Base-by-base conservation (phyloP, 1,284 basidiomycete species). In the Apiotrichum veenhuisii region DNA sequence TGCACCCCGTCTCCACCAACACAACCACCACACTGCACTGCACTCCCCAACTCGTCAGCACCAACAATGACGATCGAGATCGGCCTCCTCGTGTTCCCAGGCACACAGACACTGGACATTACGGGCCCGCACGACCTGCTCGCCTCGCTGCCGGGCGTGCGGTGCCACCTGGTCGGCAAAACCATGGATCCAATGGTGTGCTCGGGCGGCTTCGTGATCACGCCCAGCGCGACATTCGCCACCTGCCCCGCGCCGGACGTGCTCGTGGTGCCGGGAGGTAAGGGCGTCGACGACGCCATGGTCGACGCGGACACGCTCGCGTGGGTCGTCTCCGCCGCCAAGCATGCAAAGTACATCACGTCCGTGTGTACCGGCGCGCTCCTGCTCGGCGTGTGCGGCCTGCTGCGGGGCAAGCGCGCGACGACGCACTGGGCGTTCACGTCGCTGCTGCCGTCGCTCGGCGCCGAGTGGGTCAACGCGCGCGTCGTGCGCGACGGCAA, bases 311-410 rank as follows among this genome's bases (percentile, higher is more conserved):
- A 45, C 5, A 12, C n/a, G 2, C n/a, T 54, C n/a, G 30, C 11
- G 8, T 44, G 22, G 23, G 25, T 55, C 3, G 17, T 27, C 26
- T 2, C 3, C 9, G 3, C 9, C 1, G 57, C 53, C 1, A 10
- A 10, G 9, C 7, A 2, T 15, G 50, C 50, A 2, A 17, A n/a
- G 18, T 55, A 44, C 45, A 14, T 59, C 27, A 49, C 45, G 15
- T 54, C 57, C 0, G 57, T 59, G 22, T 59, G 57, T 26, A 55
- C 57, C 15, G 57, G 57, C 40, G 42, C 57, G 40, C 53, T 59
- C 11, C 17, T 59, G 4, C 53, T 59, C 45, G 57, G 53, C 40
- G 40, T 36, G 3, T 53, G 53, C 10, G 57, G 57, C 14, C 45
- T 54, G n/a, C 40, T 59, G 12, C 18, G 20, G 22, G 57, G 57